Percentiles rank a stretch among this genome's conserved stretches.
Evolutionary conservation across 805 yeast species (phyloP).

Genomic region (Candida nonsorbophila): DNA sequence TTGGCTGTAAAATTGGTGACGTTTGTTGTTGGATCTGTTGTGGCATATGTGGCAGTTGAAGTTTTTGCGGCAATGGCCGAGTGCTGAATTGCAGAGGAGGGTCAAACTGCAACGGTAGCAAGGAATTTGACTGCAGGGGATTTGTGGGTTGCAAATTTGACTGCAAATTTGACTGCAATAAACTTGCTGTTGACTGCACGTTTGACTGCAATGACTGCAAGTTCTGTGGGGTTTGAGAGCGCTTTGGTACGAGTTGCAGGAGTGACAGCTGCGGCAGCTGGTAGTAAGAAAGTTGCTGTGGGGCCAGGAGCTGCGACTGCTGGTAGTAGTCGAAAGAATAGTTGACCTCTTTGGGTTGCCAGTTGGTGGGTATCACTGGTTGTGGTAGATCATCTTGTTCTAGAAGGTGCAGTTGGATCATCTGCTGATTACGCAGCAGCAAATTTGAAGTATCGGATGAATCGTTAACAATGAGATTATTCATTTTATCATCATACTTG

Average conservation of each 20-base stretch:
- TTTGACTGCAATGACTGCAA: neutral
- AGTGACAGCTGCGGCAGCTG: neutral
- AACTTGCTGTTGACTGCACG: neutral
- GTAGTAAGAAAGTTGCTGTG: too few species aligned
- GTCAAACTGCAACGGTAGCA: neutral
- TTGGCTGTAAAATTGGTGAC: constrained; percentile 1
- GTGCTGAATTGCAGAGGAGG: neutral
- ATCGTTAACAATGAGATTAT: too few species aligned
- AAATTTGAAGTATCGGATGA: too few species aligned
- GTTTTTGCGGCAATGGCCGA: constrained; percentile 1
- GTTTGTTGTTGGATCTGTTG: constrained; percentile 8
- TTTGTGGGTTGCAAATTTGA: neutral
- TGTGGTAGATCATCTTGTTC: too few species aligned
- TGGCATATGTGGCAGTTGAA: constrained; percentile 6
- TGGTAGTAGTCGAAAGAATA: too few species aligned
- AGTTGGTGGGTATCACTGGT: too few species aligned
- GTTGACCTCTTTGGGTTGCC: too few species aligned
- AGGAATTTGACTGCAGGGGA: neutral
- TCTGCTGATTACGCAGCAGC: too few species aligned
- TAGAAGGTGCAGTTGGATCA: too few species aligned
- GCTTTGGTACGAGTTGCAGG: neutral
- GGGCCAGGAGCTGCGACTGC: too few species aligned
- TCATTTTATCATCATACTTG: too few species aligned
- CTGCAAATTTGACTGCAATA: neutral
- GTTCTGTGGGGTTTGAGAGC: neutral